Percentiles rank a stretch among this genome's conserved stretches.
These are phyloP conservation scores for Rhododendron henanense DNA, from an alignment of 148 eudicot species.

Conservation along the genomic window DNA sequence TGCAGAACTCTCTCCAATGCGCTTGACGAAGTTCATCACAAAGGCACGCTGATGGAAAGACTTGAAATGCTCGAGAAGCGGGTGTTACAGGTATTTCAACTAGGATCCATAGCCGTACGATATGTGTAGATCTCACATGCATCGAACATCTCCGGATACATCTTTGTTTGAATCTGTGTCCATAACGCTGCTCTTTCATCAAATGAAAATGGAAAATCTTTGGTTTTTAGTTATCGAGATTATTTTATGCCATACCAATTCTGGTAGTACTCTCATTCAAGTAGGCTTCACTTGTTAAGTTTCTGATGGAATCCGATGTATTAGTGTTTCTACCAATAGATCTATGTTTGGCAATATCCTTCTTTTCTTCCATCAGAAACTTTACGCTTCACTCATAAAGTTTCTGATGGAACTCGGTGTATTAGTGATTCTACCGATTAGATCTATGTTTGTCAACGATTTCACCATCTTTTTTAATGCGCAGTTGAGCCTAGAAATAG, in stretches of 20 bases:
- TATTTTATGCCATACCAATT: not conserved
- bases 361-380: too few relatives aligned
- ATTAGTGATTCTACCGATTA: not conserved
- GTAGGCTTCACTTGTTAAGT: not conserved
- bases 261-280: not conserved
- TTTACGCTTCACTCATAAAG: not conserved
- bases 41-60: constrained; percentile 40
- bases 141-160: not conserved
- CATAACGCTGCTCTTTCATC: not conserved
- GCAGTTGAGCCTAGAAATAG: constrained; percentile 38
- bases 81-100: constrained; percentile 31
- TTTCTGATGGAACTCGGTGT: not conserved
- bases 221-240: not conserved
- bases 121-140: not conserved
- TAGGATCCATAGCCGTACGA: not conserved
- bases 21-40: constrained; percentile 41
- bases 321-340: not conserved
- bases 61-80: constrained; percentile 39
- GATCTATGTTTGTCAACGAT: not conserved
- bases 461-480: not conserved
- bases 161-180: not conserved
- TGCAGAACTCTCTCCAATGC: constrained; percentile 30
- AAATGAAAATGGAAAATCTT: not conserved
- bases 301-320: not conserved
- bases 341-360: not conserved